phyloP scores from a whole-genome alignment of 129 eudicot species.

The Centella asiatica region DNA sequence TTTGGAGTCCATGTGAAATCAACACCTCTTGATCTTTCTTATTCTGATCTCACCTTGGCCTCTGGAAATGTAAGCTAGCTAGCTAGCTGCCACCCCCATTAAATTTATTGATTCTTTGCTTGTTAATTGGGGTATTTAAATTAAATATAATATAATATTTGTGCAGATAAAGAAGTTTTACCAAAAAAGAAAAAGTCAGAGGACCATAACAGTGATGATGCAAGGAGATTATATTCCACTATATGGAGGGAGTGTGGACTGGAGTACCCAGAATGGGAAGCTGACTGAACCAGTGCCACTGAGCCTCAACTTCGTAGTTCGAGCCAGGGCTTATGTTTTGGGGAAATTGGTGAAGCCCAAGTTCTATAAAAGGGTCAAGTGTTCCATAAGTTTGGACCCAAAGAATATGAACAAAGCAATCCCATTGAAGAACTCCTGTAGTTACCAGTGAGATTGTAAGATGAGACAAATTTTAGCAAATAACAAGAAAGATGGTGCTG shows the following conservation, averaged over 20 bases:
- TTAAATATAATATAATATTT: too few relatives aligned
- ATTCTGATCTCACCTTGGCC: slow-evolving; percentile 52
- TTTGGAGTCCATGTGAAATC: slow-evolving; percentile 90
- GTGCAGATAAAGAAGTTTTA: slow-evolving; percentile 69
- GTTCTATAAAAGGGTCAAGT: slow-evolving; percentile 50
- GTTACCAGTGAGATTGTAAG: slow-evolving; percentile 28
- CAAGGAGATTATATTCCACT: slow-evolving; percentile 54
- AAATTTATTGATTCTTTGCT: neutral
- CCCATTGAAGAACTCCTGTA: slow-evolving; percentile 55
- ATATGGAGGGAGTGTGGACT: slow-evolving; percentile 63
- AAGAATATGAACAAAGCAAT: slow-evolving; percentile 48
- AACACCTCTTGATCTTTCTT: slow-evolving; percentile 65
- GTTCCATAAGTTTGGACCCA: slow-evolving; percentile 56
- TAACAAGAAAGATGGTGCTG: too few relatives aligned
- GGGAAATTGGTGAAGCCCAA: slow-evolving; percentile 84
- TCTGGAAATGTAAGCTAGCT: slow-evolving; percentile 60
- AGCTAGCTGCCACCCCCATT: too few relatives aligned
- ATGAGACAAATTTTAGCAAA: neutral
- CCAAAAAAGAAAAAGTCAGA: slow-evolving; percentile 71
- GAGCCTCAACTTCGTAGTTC: slow-evolving; percentile 47
- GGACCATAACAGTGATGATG: slow-evolving; percentile 41
- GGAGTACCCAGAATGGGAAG: slow-evolving; percentile 47
- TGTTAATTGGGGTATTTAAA: neutral
- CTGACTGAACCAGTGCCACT: slow-evolving; percentile 58
- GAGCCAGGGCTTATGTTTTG: slow-evolving; percentile 76